Base-by-base conservation (phyloP, 805 yeast genomes). In the Zygotorulaspora chibaensis region DNA sequence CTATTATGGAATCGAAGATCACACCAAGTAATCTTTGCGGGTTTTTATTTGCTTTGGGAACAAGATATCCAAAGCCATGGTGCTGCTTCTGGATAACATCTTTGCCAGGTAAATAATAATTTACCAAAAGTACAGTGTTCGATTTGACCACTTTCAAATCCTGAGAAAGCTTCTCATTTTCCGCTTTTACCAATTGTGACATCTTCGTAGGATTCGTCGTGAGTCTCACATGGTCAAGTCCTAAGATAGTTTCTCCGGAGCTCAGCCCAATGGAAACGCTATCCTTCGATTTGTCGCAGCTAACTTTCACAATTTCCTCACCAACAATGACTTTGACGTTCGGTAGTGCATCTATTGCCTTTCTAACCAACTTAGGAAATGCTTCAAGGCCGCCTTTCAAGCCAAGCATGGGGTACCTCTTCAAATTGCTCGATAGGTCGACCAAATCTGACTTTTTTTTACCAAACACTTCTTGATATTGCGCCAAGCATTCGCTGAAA, bases 1-100 rank as follows among this genome's bases (percentile, higher is more conserved):
- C 93, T 17, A 87, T 78, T 44, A 87, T 88, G 1, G 96, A 87
- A 63, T 91, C 98, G 66, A 84, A 91, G 15, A 93, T 88, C 5
- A 88, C 87, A 2, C 99, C 99, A 26, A 91, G 69, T 12, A 89
- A 66, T 15, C 76, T 71, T 39, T 79, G 80, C 3, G 75, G 71
- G 52, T 82, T 81, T 5, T 53, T 40, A 35, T 62, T 58, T 2
- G 66, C 54, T 43, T 62, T 56, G 7, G 99, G 99, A 8, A 90
- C 84, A 38, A 91, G 73, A 55, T 84, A 87, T 1, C 99, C 99
- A 72, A 91, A 91, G 31, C 97, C 96, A 47, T 75, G 72, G 27
- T 68, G 62, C 8, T 63, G 63, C 23, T 51, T 42, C 3, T 65
- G 57, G n/a, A 79, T 70, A 16, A 66, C 63, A 54, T 68, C 68